phyloP scores from a whole-genome alignment of 1,284 basidiomycete species.

The Sporisorium iseilematis-ciliati region DNA sequence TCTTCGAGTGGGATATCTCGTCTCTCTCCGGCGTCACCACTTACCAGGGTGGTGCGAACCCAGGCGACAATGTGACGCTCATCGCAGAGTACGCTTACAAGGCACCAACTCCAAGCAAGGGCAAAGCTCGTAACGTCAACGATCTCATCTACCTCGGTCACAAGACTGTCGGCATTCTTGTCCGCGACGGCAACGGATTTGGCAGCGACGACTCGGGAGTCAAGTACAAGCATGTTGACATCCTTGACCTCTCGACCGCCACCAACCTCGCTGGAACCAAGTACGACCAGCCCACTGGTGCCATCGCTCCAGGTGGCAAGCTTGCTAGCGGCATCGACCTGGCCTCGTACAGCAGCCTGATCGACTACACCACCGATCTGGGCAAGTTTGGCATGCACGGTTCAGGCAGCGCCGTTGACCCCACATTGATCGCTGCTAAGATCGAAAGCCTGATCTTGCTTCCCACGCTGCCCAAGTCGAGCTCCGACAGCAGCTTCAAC shows the following conservation, averaged over 20 bases:
- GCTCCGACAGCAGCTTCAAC: slow-evolving; percentile 68
- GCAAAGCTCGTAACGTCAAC: slow-evolving; percentile 74
- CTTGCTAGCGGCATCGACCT: slow-evolving; percentile 73
- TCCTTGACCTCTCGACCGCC: slow-evolving; percentile 73
- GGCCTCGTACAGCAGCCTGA: slow-evolving; percentile 75
- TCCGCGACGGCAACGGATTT: slow-evolving; percentile 77
- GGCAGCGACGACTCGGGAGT: slow-evolving; percentile 74
- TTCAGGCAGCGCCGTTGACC: slow-evolving; percentile 59
- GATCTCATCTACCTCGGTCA: slow-evolving; percentile 75
- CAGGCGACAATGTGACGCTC: slow-evolving; percentile 44
- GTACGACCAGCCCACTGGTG: slow-evolving; percentile 75
- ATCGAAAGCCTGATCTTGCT: slow-evolving; percentile 79
- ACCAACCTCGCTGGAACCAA: slow-evolving; percentile 77
- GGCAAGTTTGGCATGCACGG: slow-evolving; percentile 76
- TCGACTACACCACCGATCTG: slow-evolving; percentile 73
- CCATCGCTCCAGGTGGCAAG: slow-evolving; percentile 74
- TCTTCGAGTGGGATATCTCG: slow-evolving; percentile 45
- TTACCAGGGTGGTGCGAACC: slow-evolving; percentile 70
- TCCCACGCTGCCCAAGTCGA: slow-evolving; percentile 73
- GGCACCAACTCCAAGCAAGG: slow-evolving; percentile 74
- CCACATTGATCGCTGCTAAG: slow-evolving; percentile 77
- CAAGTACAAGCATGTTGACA: slow-evolving; percentile 73
- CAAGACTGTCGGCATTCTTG: slow-evolving; percentile 71
- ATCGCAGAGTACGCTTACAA: slow-evolving; percentile 77
- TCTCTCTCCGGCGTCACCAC: slow-evolving; percentile 27